Evolutionary conservation across 1,139 yeast species (phyloP), one percentile per base, ranked within the genome.

Genomic region (Torulaspora globosa): DNA sequence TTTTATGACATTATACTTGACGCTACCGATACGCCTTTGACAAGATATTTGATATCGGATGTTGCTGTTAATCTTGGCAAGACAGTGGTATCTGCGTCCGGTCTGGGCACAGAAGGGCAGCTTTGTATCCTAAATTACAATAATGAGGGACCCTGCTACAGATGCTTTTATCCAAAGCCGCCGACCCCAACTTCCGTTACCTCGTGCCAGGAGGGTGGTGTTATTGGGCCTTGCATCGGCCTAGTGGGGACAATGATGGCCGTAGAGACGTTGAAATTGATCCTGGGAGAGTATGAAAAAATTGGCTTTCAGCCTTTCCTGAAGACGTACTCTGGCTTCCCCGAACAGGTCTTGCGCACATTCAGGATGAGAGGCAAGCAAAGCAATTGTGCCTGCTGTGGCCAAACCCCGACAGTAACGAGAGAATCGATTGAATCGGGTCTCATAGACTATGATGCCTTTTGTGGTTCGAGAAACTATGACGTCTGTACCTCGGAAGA

Each of bases 181-280:
- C 97, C 99, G 0, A 82, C 94, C 0, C 85, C 96, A 1, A 81
- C 79, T 45, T 74, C 87, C 1, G 89, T 90, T 0, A 77, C 90
- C 0, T 78, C 95, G 0, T 94, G 99, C 59, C 79, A 88, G 8
- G 97, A 89, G 65, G 96, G 96, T 2, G 99, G 99, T 3, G 95
- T 94, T 1, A 67, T 94, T 18, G 98, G 98, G 0, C 96, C 98
- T 0, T 94, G 92, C 5, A 95, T 94, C 40, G 99, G 98, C 0
- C 60, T 89, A 1, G 79, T 92, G 62, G 99, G 99, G 3, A 73
- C 82, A 0, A 74, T 86, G 71, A 94, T 94, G 84, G 95, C 96
- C 0, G 70, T 85, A 27, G 98, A 94, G 59, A 74, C 96, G 0
- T 75, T 94, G 39, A 90, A 92, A 60, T 70, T 90, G 1, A 57